Evolutionary conservation across 495 filamentous ascomycete species (phyloP).

Genomic region (Aspergillus leporis): DNA sequence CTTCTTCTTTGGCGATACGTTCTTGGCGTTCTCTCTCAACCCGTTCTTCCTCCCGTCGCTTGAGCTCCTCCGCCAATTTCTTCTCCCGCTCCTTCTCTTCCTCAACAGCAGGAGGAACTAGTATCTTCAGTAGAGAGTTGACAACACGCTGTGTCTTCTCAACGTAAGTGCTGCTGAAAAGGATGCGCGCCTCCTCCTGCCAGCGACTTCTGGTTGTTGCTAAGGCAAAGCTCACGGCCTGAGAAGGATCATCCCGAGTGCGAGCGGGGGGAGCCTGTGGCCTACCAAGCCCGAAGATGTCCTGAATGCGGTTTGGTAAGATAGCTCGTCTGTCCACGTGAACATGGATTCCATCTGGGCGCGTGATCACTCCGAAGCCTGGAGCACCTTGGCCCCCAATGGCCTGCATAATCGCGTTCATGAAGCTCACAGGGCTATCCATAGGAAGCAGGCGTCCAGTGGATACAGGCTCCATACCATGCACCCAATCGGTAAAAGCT

Average conservation of each 20-base stretch:
- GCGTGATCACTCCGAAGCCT: conserved; percentile 56
- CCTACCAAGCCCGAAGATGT: conserved; percentile 56
- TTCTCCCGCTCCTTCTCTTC: conserved; percentile 65
- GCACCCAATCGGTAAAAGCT: conserved; percentile 55
- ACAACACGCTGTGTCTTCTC: conserved; percentile 75
- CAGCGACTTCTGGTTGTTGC: conserved; percentile 72
- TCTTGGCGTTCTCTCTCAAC: conserved; percentile 52
- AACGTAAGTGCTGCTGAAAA: conserved; percentile 67
- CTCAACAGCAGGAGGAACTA: conserved; percentile 83
- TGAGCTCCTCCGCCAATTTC: conserved; percentile 48
- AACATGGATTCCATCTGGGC: conserved; percentile 60
- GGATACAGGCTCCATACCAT: conserved; percentile 51
- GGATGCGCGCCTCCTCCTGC: conserved; percentile 86
- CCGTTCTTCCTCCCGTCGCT: conserved; percentile 47
- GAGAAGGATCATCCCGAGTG: conserved; percentile 57
- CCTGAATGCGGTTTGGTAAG: conserved; percentile 56
- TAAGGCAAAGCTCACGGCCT: conserved; percentile 70
- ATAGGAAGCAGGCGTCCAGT: conserved; percentile 50
- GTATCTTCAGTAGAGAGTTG: conserved; percentile 66
- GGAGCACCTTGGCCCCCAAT: conserved; percentile 51
- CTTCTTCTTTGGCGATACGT: conserved; percentile 59
- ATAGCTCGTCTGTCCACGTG: conserved; percentile 51
- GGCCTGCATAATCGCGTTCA: conserved; percentile 60
- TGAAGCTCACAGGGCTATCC: conserved; percentile 63
- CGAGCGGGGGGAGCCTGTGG: conserved; percentile 44